phyloP scores from a whole-genome alignment of 2,329 filamentous ascomycete genomes.

The Aspergillus felis region DNA sequence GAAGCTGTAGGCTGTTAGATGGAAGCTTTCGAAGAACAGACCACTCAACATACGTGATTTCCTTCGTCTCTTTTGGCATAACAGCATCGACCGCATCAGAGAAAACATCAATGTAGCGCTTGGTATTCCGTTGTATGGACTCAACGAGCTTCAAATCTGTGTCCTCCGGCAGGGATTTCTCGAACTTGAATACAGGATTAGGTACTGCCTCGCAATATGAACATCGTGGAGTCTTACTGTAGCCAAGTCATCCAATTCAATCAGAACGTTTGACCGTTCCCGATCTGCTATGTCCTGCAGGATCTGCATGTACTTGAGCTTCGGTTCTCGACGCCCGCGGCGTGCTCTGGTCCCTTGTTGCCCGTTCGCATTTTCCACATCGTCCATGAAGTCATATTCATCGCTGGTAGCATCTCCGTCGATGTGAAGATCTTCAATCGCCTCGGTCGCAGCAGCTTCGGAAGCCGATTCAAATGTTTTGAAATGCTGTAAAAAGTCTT shows the following conservation, averaged over 20 bases:
- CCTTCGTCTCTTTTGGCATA: constrained; percentile 72
- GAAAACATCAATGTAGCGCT: constrained; percentile 91
- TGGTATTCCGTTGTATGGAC: constrained; percentile 84
- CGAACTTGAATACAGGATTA: constrained; percentile 56
- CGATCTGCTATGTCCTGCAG: constrained; percentile 85
- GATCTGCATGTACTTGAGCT: constrained; percentile 82
- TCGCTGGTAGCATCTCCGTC: constrained; percentile 83
- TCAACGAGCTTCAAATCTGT: constrained; percentile 65
- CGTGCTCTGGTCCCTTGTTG: constrained; percentile 45
- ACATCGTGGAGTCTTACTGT: constrained; percentile 47
- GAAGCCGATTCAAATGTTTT: constrained; percentile 67
- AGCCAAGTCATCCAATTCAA: constrained; percentile 85
- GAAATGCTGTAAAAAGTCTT: constrained; percentile 83
- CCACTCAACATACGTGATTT: constrained; percentile 62
- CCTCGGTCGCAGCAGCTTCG: constrained; percentile 67
- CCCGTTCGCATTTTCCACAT: constrained; percentile 58
- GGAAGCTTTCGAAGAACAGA: not conserved
- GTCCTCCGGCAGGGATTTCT: constrained; percentile 65
- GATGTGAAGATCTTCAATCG: constrained; percentile 78
- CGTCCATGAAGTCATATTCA: constrained; percentile 90
- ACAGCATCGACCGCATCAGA: constrained; percentile 83
- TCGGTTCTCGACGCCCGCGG: constrained; percentile 54
- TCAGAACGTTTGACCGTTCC: constrained; percentile 68
- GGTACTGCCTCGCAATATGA: not conserved
- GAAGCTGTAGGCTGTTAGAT: constrained; percentile 58